Evolutionary conservation across 2,329 filamentous ascomycete genomes (phyloP).

Genomic region (Fusarium fujikuroi): DNA sequence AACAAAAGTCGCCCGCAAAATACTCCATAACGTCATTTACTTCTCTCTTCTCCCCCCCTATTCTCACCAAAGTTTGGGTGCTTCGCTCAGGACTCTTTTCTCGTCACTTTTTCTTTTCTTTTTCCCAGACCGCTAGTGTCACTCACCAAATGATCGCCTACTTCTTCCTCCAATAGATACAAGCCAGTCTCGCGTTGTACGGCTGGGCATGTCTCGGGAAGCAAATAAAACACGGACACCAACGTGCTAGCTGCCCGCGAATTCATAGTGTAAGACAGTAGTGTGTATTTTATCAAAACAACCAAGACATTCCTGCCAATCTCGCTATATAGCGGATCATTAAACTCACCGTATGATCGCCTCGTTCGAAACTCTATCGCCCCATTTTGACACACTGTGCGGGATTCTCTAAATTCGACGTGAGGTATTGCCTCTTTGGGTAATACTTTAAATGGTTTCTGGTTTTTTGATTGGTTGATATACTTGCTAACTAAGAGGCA

Average conservation of each 20-base stretch:
- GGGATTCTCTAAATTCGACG: neutral
- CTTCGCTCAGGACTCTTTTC: neutral
- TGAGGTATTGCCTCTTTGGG: neutral
- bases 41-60: neutral
- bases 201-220: neutral
- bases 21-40: neutral
- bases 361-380: too few relatives aligned
- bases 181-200: neutral
- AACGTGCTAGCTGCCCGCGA: neutral
- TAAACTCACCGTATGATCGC: neutral
- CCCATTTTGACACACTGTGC: neutral
- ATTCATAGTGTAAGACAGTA: too few relatives aligned
- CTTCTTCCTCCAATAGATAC: neutral
- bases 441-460: neutral
- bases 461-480: neutral
- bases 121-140: neutral
- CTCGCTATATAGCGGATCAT: neutral
- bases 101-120: neutral
- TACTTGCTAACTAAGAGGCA: accelerated
- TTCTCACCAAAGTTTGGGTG: neutral
- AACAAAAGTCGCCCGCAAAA: neutral
- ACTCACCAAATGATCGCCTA: neutral
- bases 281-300: neutral
- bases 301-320: neutral
- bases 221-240: neutral